Evolutionary conservation across 257 asterid genomes (phyloP), one percentile per base, ranked within the genome.

Genomic region (Nicotiana undulata): DNA sequence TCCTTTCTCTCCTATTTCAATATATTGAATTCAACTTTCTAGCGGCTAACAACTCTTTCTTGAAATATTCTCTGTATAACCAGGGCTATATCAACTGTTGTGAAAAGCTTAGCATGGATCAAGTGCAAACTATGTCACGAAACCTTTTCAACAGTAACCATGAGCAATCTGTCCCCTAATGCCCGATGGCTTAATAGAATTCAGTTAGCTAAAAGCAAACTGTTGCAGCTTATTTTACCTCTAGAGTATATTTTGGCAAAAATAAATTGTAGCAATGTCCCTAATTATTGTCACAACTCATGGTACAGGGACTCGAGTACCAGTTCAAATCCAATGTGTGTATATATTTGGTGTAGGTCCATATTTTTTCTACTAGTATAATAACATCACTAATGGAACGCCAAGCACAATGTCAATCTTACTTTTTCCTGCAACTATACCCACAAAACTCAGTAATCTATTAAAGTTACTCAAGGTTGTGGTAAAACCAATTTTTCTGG

Each of bases 1-100:
- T 83, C 91, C 72, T 68, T 85, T 34, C 93, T 90, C 85, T 93
- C 96, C 67, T 32, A 76, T 84, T 32, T 83, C 78, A 88, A 77
- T 58, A 86, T 82, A 77, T 65, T 84, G 75, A 79, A 83, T 70
- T 90, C 93, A 46, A 85, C 81, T 72, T 82, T 82, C 86, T 96
- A 79, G 74, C 52, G 81, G 26, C 81, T 79, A 66, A 86, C 85
- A 80, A 86, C 94, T 82, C 85, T 83, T 81, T 83, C 89, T 80
- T 90, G 67, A 17, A 61, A 24, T 4, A 61, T 26, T 61, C n/a
- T 81, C 97, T 93, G 67, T 34, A 61, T 26, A 44, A 79, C 77
- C 32, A 31, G 80, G 63, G 3, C 67, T n/a, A 56, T 28, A 12
- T 68, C 28, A 26, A 26, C 28, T 26, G 28, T 26, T 26, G 28